Conservation (phyloP, 345 rosid species). For the Hypericum perforatum region DNA sequence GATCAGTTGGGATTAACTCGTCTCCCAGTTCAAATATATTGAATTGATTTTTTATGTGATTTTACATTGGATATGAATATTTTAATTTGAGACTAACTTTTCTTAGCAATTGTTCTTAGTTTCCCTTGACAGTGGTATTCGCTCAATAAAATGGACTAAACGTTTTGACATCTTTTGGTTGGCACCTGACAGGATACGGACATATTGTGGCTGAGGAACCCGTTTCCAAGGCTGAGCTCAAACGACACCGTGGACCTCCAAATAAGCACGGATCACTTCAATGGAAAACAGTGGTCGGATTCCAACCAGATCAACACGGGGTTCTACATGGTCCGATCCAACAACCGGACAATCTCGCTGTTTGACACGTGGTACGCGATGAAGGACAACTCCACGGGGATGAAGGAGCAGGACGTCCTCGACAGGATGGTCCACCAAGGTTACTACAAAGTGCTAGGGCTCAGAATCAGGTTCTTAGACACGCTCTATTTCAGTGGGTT, state of each 20-base stretch:
- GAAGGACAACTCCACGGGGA: constrained; percentile 40
- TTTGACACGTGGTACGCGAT: constrained; percentile 51
- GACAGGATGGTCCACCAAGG: constrained; percentile 3
- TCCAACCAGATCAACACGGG: constrained; percentile 50
- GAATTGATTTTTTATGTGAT: too few relatives aligned
- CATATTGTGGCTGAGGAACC: constrained; percentile 67
- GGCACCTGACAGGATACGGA: constrained; percentile 48
- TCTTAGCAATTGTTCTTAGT: too few relatives aligned
- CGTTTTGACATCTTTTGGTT: too few relatives aligned
- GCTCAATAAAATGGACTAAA: too few relatives aligned
- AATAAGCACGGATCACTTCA: constrained; percentile 45
- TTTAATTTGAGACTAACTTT: too few relatives aligned
- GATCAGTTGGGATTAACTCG: too few relatives aligned
- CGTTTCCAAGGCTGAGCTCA: constrained; percentile 29
- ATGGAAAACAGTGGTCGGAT: constrained; percentile 24
- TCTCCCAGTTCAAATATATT: too few relatives aligned
- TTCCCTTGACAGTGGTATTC: too few relatives aligned
- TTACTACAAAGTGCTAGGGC: not conserved
- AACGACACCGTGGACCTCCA: constrained; percentile 45
- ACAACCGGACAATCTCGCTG: constrained; percentile 52
- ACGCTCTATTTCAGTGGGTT: constrained; percentile 18
- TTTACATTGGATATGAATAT: too few relatives aligned
- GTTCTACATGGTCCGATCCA: constrained; percentile 55
- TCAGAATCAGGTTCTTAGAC: constrained; percentile 15
- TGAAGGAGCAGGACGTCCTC: constrained; percentile 31